phyloP scores from a whole-genome alignment of 352 stramenopile species.

The Pythium sp. region DNA sequence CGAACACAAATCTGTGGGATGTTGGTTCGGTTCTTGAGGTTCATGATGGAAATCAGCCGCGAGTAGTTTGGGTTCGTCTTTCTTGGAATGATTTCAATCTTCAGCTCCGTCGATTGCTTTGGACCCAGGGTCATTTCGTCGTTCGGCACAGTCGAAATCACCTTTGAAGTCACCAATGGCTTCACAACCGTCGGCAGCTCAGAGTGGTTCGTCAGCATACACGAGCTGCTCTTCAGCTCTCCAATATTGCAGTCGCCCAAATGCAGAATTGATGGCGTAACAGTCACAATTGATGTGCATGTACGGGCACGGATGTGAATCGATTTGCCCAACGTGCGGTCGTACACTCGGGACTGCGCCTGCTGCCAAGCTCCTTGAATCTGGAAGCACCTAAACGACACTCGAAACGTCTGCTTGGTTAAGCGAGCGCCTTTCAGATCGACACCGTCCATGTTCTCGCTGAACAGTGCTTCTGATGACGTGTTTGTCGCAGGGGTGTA shows the following conservation, averaged over 20 bases:
- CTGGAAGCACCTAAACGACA: conserved; percentile 86
- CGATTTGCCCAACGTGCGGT: conserved; percentile 82
- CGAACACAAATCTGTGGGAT: conserved; percentile 83
- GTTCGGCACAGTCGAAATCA: conserved; percentile 87
- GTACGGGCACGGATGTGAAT: conserved; percentile 84
- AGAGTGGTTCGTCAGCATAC: conserved; percentile 88
- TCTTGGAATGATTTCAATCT: conserved; percentile 88
- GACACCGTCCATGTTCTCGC: conserved; percentile 49
- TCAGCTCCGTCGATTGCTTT: conserved; percentile 86
- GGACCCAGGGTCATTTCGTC: conserved; percentile 84
- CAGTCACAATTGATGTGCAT: conserved; percentile 86
- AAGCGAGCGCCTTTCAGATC: conserved; percentile 80
- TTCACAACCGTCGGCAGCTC: conserved; percentile 86
- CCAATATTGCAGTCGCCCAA: conserved; percentile 89
- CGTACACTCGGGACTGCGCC: conserved; percentile 80
- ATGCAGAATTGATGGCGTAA: conserved; percentile 81
- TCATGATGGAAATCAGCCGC: conserved; percentile 82
- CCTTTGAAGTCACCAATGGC: conserved; percentile 84
- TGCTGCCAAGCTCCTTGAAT: conserved; percentile 86
- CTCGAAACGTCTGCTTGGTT: conserved; percentile 85
- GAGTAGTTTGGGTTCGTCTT: conserved; percentile 90
- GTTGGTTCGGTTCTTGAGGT: conserved; percentile 87
- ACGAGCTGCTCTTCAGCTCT: conserved; percentile 83
- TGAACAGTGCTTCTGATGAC: conserved; percentile 36
- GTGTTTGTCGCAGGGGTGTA: conserved; percentile 58